Percentiles rank a stretch among this genome's conserved stretches.
Conservation (phyloP, 2,329 filamentous ascomycete genomes). For the Sporothrix pallida region DNA sequence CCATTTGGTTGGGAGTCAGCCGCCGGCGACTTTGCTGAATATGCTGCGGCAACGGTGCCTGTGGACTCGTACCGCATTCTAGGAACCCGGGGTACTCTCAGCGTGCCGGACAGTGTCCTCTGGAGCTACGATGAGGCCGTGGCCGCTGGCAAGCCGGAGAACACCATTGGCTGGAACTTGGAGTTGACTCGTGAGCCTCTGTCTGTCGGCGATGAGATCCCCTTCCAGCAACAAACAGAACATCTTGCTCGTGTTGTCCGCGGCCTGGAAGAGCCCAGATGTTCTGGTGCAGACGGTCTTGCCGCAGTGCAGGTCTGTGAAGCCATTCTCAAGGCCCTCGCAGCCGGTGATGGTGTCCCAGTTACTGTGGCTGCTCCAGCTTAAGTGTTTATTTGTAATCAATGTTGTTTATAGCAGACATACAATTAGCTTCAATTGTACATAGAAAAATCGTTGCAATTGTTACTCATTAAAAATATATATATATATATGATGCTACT, state of each 20-base stretch:
- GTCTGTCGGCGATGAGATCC: neutral
- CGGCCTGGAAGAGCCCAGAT: neutral
- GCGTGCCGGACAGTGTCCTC: neutral
- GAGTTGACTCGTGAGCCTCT: neutral
- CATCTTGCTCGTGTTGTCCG: conserved; percentile 6
- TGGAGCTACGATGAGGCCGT: neutral
- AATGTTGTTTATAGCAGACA: too few species aligned
- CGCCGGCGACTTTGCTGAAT: neutral
- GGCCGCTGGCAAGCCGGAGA: neutral
- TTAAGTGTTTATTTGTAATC: too few species aligned
- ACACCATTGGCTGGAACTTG: conserved; percentile 8
- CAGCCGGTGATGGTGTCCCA: neutral
- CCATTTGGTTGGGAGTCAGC: conserved; percentile 21
- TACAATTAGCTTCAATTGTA: too few species aligned
- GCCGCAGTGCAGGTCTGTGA: conserved; percentile 14
- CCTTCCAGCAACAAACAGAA: conserved; percentile 11
- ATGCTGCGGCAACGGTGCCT: neutral
- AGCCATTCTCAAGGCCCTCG: conserved; percentile 8
- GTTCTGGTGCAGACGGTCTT: neutral
- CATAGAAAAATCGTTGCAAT: too few species aligned
- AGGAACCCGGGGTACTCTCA: neutral
- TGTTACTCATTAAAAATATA: too few species aligned
- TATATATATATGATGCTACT: too few species aligned
- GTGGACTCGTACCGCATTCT: neutral
- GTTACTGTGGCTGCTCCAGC: neutral